Conservation (phyloP, 495 filamentous ascomycete genomes). For the Niebla homalea region DNA sequence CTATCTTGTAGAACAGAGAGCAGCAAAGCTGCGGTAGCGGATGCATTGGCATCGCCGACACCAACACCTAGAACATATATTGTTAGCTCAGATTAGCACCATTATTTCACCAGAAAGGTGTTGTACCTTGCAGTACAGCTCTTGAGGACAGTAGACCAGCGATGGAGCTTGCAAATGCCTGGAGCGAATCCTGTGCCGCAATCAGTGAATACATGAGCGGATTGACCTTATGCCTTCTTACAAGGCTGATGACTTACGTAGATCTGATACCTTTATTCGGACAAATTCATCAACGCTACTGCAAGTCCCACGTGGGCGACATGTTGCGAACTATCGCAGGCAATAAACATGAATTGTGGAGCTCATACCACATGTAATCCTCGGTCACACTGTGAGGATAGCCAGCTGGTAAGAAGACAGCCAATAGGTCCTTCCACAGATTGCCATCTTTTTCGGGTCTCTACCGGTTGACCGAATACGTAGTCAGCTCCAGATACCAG, state of each 20-base stretch:
- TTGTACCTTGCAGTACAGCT: conserved; percentile 73
- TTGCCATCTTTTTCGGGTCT: conserved; percentile 8
- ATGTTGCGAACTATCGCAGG: neutral
- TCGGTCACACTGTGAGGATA: conserved; percentile 83
- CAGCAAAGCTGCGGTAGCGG: conserved; percentile 75
- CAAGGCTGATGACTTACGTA: conserved; percentile 32
- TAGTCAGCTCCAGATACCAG: neutral
- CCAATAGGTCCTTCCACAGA: conserved; percentile 34
- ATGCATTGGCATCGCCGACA: conserved; percentile 74
- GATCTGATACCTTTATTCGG: conserved; percentile 52
- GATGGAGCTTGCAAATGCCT: conserved; percentile 91
- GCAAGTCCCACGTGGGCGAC: conserved; percentile 6
- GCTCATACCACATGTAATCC: conserved; percentile 69
- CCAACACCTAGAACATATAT: conserved; percentile 49
- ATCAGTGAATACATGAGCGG: neutral
- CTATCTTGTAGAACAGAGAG: conserved; percentile 77
- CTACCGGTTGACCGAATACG: neutral
- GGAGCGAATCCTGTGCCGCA: conserved; percentile 63
- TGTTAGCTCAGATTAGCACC: neutral
- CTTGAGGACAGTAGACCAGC: conserved; percentile 76
- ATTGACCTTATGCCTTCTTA: conserved; percentile 9
- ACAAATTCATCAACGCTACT: neutral
- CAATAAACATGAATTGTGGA: neutral
- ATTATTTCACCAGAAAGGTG: neutral
- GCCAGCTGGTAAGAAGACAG: conserved; percentile 82